phyloP scores from a whole-genome alignment of 768 basidiomycete genomes.

The Boletellus emodensis region DNA sequence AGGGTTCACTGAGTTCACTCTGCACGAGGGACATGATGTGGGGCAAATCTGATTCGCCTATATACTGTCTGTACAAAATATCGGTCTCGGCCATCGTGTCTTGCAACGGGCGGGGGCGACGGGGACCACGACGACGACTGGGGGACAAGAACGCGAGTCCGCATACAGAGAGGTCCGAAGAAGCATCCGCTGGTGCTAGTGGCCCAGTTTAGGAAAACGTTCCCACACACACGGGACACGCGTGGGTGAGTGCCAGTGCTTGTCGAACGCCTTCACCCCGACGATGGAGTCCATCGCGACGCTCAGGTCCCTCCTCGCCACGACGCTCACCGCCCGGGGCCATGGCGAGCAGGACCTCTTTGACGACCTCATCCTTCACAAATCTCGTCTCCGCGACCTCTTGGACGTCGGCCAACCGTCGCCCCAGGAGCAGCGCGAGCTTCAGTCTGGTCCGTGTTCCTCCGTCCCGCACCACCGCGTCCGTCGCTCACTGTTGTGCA shows the following conservation, averaged over 20 bases:
- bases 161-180: neutral
- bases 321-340: conserved; percentile 43
- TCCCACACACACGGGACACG: neutral
- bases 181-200: neutral
- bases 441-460: conserved; percentile 54
- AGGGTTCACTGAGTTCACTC: conserved; percentile 92
- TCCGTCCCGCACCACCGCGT: neutral
- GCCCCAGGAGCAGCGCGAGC: conserved; percentile 62
- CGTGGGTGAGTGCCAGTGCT: neutral
- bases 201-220: neutral
- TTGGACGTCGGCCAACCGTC: conserved; percentile 63
- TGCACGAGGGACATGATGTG: conserved; percentile 86
- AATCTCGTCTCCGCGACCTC: conserved; percentile 55
- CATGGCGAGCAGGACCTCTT: conserved; percentile 72
- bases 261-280: neutral
- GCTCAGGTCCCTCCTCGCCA: conserved; percentile 51
- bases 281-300: conserved; percentile 58
- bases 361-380: conserved; percentile 67
- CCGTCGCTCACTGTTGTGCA: conserved; percentile 27
- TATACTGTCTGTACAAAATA: conserved; percentile 62
- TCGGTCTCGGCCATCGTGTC: conserved; percentile 34
- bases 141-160: neutral
- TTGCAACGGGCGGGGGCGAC: neutral
- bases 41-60: conserved; percentile 72
- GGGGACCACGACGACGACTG: neutral